Percentiles rank a stretch among this genome's conserved stretches.
Conservation (phyloP, 2,329 filamentous ascomycete species). For the Sporothrix brunneoviolacea region DNA sequence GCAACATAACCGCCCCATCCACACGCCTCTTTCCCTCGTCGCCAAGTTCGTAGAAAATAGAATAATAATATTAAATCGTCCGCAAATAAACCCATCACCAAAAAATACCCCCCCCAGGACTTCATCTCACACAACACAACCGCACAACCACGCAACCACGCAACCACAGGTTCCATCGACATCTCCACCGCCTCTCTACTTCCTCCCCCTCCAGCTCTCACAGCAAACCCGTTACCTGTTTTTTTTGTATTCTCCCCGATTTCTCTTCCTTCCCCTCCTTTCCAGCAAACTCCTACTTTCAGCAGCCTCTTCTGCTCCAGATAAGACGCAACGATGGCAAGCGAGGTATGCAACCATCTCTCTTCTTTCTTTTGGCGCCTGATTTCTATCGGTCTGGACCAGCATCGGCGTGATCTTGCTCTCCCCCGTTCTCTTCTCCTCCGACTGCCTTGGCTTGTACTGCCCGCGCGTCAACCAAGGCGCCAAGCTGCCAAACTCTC, state of each 20-base stretch:
- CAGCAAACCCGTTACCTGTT: neutral
- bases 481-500: too few relatives aligned
- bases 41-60: conserved; percentile 1
- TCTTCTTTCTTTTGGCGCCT: neutral
- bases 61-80: conserved; percentile 1
- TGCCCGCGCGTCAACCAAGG: too few relatives aligned
- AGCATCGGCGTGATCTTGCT: neutral
- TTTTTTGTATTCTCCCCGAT: neutral
- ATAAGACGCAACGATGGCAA: conserved; percentile 15
- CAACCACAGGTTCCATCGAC: neutral
- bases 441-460: neutral
- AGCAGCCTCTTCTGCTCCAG: conserved; percentile 4
- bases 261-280: neutral
- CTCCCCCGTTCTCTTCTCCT: neutral
- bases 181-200: neutral
- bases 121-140: neutral
- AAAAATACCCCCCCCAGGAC: conserved; percentile 5
- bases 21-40: neutral
- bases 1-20: conserved; percentile 8
- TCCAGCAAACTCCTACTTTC: neutral
- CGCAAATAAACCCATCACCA: conserved; percentile 4
- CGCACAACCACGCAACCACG: neutral
- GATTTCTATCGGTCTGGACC: too few relatives aligned
- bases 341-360: conserved; percentile 14
- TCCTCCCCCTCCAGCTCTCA: neutral